Conservation (phyloP, 2,329 filamentous ascomycete genomes). For the Aspergillus sclerotialis region DNA sequence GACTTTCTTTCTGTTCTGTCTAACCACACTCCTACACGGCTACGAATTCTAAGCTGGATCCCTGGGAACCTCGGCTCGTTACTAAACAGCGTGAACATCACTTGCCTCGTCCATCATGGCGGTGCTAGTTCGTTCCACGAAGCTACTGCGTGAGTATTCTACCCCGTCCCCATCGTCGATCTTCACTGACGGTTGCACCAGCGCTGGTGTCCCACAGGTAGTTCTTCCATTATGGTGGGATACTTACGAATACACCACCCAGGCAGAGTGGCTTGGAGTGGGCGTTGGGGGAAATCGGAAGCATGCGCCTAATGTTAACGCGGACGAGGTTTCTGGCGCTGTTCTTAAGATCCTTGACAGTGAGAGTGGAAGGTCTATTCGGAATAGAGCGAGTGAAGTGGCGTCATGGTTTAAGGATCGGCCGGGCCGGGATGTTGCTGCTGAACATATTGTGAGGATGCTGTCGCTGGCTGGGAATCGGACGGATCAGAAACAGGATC, state of each 20-base stretch:
- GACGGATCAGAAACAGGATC: no score
- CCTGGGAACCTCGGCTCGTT: constrained; percentile 30
- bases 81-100: constrained; percentile 30
- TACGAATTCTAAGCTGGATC: constrained; percentile 39
- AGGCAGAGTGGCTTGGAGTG: constrained; percentile 35
- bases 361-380: background rate
- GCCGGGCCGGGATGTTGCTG: background rate
- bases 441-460: background rate
- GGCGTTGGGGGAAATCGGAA: constrained; percentile 32
- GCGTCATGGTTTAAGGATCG: background rate
- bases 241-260: constrained; percentile 36
- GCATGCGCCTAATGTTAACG: constrained; percentile 24
- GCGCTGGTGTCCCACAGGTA: constrained; percentile 38
- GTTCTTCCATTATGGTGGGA: constrained; percentile 41
- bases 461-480: no score
- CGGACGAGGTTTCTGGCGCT: constrained; percentile 18
- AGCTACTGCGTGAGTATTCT: constrained; percentile 29
- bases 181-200: constrained; percentile 9
- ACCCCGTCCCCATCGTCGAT: background rate
- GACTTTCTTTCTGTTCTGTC: background rate
- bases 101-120: constrained; percentile 39
- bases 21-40: constrained; percentile 4
- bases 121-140: constrained; percentile 44
- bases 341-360: constrained; percentile 13
- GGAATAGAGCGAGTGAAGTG: background rate